Conservation (phyloP, 2,329 filamentous ascomycete genomes). For the Pseudopyrenochaeta lycopersici region DNA sequence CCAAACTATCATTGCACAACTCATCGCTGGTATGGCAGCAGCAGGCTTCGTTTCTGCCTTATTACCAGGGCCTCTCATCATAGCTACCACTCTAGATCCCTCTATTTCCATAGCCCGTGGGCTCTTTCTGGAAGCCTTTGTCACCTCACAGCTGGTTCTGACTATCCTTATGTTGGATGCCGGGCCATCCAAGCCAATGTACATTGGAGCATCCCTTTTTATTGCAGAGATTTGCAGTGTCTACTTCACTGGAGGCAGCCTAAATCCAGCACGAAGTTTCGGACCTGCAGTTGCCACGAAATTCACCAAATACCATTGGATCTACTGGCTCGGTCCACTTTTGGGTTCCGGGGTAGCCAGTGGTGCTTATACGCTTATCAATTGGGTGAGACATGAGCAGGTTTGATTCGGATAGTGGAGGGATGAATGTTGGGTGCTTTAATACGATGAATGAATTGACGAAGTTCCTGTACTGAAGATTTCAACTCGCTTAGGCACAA, state of each 20-base stretch:
- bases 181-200: conserved; percentile 70
- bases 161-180: conserved; percentile 67
- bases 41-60: conserved; percentile 39
- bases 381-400: conserved; percentile 12
- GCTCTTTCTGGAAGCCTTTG: conserved; percentile 40
- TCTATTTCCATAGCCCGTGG: conserved; percentile 36
- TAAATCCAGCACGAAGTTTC: conserved; percentile 58
- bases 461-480: not conserved
- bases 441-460: not conserved
- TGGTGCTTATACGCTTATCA: conserved; percentile 58
- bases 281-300: conserved; percentile 56
- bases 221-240: conserved; percentile 63
- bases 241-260: conserved; percentile 55
- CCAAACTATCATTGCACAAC: conserved; percentile 37
- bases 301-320: conserved; percentile 45
- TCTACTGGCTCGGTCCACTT: conserved; percentile 55
- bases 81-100: conserved; percentile 30
- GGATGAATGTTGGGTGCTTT: not conserved
- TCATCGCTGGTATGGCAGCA: conserved; percentile 41
- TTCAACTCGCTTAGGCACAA: too few relatives aligned
- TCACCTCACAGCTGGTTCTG: conserved; percentile 46
- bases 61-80: conserved; percentile 39
- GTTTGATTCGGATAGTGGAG: not conserved
- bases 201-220: conserved; percentile 76
- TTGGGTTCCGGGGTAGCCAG: conserved; percentile 55